Evolutionary conservation across 352 stramenopile species (phyloP).

Genomic region (Globisporangium emineosum): DNA sequence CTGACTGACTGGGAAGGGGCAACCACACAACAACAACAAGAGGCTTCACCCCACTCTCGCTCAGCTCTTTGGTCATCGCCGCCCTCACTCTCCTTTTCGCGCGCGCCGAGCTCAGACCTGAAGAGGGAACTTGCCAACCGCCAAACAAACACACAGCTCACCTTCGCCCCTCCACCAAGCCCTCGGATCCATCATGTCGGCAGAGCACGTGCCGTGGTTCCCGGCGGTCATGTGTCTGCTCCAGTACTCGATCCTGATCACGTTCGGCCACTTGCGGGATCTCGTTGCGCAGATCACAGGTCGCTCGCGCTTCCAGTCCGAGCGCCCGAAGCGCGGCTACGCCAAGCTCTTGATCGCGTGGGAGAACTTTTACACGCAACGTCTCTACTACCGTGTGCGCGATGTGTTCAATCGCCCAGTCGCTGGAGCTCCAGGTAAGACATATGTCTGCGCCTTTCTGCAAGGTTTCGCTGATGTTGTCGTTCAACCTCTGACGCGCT

Average conservation of each 20-base stretch:
- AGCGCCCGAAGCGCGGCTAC: constrained; percentile 34
- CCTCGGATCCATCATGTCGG: constrained; percentile 16
- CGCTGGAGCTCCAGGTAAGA: constrained; percentile 24
- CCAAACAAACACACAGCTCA: too few relatives aligned
- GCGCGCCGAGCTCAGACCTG: background rate
- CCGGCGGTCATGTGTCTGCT: constrained; percentile 35
- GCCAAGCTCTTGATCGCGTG: constrained; percentile 87
- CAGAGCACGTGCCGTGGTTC: constrained; percentile 29
- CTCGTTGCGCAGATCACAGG: constrained; percentile 26
- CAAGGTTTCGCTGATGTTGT: background rate
- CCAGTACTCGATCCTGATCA: constrained; percentile 35
- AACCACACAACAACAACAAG: background rate
- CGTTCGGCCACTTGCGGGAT: constrained; percentile 40
- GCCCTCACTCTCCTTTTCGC: constrained; percentile 5
- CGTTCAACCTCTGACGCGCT: background rate
- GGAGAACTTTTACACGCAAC: constrained; percentile 94
- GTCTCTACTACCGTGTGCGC: constrained; percentile 92
- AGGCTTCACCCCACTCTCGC: background rate
- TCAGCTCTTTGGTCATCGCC: background rate
- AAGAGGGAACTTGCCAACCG: background rate
- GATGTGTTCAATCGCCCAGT: constrained; percentile 45
- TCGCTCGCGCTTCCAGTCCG: constrained; percentile 31
- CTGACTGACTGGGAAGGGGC: too few relatives aligned
- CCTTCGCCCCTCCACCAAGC: background rate
- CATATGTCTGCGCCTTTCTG: background rate